phyloP scores from a whole-genome alignment of 306 rosid species.

The Acmispon strigosus region DNA sequence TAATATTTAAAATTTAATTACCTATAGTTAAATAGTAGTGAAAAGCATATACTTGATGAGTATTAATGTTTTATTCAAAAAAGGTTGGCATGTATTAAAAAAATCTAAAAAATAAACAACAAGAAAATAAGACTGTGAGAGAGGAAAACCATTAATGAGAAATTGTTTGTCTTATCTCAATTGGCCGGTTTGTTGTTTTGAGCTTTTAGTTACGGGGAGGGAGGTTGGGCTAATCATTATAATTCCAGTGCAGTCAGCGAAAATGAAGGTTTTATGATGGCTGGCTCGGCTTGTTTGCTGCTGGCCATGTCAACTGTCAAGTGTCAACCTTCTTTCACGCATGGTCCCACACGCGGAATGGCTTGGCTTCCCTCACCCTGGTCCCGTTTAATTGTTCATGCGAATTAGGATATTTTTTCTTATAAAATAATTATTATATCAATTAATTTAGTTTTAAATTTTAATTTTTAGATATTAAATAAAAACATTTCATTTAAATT shows the following conservation, averaged over 20 bases:
- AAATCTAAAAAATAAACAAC: too few species aligned
- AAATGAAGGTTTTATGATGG: slow-evolving; percentile 28
- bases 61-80: too few species aligned
- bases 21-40: too few species aligned
- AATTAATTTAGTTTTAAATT: too few species aligned
- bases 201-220: slow-evolving; percentile 53
- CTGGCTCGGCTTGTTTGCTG: slow-evolving; percentile 29
- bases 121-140: too few species aligned
- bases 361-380: not conserved
- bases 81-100: too few species aligned
- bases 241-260: slow-evolving; percentile 41
- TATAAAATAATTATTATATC: too few species aligned
- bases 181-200: slow-evolving; percentile 35
- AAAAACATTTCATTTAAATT: too few species aligned
- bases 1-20: too few species aligned
- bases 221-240: slow-evolving; percentile 58
- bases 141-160: not conserved
- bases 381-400: not conserved
- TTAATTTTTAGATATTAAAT: too few species aligned
- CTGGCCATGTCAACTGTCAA: not conserved
- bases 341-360: not conserved
- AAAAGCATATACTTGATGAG: too few species aligned
- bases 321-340: slow-evolving; percentile 12
- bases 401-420: too few species aligned
- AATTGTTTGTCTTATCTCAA: slow-evolving; percentile 22